Evolutionary conservation across 257 asterid genomes (phyloP), one percentile per base, ranked within the genome.

Genomic region (Nicotiana sylvestris): DNA sequence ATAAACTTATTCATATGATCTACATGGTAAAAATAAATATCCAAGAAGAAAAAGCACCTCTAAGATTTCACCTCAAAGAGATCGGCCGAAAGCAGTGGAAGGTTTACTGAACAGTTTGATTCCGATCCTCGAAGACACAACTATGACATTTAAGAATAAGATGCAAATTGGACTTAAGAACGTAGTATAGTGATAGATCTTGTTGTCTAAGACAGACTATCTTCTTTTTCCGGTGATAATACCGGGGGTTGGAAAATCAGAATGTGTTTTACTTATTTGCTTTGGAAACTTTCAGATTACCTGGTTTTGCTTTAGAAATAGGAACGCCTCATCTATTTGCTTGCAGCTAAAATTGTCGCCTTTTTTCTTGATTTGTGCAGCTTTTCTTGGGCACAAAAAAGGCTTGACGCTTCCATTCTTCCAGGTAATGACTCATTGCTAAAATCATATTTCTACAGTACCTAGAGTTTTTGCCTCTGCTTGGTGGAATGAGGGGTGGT

Each of bases 361-460:
- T 33, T 0, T 70, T 56, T 81, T 17, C 69, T 83, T 43, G 46
- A 53, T 78, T 27, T 61, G 53, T 77, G 55, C 91, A 94, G 97
- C 51, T 93, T 94, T 83, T 92, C 98, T 0, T 90, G 91, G 90
- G 92, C 95, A 25, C 93, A 94, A 84, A 69, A 86, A 77, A 92
- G 97, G 49, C 95, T 85, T 53, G 32, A 89, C 39, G 84, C 95
- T 46, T 51, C 85, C 74, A 85, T 92, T 81, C 86, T 94, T 84
- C 98, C 97, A 81, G 98, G 98, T 94, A 90, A 4, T 25, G 33
- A 53, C 57, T 53, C 57, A 12, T 53, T 53, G 57, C 4, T 53
- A 11, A 53, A 53, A 53, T 3, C 17, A 9, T 12, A 53, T 11
- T 53, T 53, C 57, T 51, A 51, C 57, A 51, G 11, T 51, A 51